A percentile compares a stretch with the other conserved stretches of the same genome.
These are phyloP conservation scores for Plectosphaerella cucumerina DNA, from an alignment of 2,329 filamentous ascomycete genomes.

Conservation along the genomic window DNA sequence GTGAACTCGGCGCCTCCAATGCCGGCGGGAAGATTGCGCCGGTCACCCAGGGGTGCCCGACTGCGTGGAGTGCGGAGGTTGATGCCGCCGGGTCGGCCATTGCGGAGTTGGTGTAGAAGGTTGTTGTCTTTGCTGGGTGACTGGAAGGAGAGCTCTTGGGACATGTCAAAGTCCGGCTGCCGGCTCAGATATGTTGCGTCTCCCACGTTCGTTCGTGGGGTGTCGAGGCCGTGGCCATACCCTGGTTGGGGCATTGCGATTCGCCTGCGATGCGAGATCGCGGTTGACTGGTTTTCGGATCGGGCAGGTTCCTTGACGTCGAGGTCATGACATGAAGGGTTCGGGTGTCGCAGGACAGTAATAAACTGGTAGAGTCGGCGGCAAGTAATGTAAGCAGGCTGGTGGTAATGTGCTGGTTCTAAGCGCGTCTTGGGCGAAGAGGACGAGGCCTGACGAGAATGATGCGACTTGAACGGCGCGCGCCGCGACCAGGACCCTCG, in stretches of 20 bases:
- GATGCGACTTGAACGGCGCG: too few relatives aligned
- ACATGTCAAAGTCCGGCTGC: constrained; percentile 73
- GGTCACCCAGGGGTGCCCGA: constrained; percentile 66
- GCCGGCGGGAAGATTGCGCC: constrained; percentile 65
- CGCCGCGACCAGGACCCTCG: too few relatives aligned
- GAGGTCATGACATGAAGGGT: not conserved
- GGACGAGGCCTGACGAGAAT: too few relatives aligned
- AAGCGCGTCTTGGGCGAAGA: too few relatives aligned
- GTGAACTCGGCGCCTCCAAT: constrained; percentile 80
- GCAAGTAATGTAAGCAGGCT: too few relatives aligned
- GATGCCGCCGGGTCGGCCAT: constrained; percentile 52
- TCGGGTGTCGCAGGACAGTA: too few relatives aligned
- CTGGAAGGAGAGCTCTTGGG: constrained; percentile 81
- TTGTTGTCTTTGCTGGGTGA: constrained; percentile 76
- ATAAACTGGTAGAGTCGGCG: too few relatives aligned
- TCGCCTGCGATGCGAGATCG: constrained; percentile 6
- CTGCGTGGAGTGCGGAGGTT: constrained; percentile 71
- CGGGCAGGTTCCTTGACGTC: not conserved
- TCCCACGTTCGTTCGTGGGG: constrained; percentile 78
- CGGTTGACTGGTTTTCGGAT: not conserved
- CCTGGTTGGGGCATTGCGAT: constrained; percentile 60
- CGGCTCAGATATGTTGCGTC: constrained; percentile 77
- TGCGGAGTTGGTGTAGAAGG: constrained; percentile 69
- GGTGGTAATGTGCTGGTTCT: too few relatives aligned
- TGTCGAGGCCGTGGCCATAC: constrained; percentile 65